Percentiles rank a stretch among this genome's conserved stretches.
Conservation (phyloP, 805 yeast species). For the Barnettozyma populi region DNA sequence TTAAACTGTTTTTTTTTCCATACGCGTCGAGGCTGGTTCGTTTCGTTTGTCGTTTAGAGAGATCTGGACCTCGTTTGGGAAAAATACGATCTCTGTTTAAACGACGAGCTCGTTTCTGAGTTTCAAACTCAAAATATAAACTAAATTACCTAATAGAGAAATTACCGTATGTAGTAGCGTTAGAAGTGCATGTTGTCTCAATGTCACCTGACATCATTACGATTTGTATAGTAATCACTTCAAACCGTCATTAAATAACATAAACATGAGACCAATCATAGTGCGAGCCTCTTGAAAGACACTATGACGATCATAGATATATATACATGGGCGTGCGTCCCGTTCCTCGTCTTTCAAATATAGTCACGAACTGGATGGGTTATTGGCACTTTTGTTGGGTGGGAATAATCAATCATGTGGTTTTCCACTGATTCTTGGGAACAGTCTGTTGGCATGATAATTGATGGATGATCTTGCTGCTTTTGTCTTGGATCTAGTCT, state of each 20-base stretch:
- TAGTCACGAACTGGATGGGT: neutral
- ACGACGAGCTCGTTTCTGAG: neutral
- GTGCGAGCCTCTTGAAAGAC: neutral
- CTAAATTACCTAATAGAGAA: neutral
- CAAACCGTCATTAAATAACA: slow-evolving; percentile 6
- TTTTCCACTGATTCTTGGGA: slow-evolving; percentile 44
- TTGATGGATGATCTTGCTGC: slow-evolving; percentile 39
- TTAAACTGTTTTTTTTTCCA: neutral
- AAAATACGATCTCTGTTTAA: neutral
- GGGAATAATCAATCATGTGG: slow-evolving; percentile 31
- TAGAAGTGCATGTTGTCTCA: neutral
- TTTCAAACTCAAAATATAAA: neutral
- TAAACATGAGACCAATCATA: neutral
- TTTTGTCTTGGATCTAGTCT: slow-evolving; percentile 27
- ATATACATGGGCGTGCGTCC: neutral
- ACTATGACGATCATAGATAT: neutral
- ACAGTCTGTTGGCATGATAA: slow-evolving; percentile 47
- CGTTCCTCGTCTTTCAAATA: neutral
- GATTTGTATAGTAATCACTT: neutral
- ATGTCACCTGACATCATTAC: neutral
- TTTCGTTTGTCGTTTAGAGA: neutral
- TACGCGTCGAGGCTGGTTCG: neutral
- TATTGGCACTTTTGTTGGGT: neutral
- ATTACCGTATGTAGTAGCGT: neutral
- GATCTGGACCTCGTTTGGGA: neutral